Base-by-base conservation (phyloP, 2,329 filamentous ascomycete species). In the Xylariaceae sp. region DNA sequence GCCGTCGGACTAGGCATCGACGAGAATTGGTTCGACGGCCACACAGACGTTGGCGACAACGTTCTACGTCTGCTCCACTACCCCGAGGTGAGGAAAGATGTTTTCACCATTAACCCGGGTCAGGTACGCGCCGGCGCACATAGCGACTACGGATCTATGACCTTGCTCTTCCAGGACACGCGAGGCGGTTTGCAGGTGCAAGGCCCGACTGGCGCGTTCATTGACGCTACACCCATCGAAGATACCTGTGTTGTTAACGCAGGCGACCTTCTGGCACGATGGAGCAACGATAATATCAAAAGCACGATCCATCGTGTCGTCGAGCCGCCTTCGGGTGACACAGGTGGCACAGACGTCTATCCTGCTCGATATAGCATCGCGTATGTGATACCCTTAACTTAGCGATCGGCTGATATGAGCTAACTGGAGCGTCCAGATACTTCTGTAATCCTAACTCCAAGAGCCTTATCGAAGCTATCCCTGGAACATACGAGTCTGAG, bases 201-300 rank as follows among this genome's bases (percentile, higher is more conserved):
- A 52, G 89, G 87, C 45, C 91, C 92, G 0, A 87, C 84, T 36
- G 91, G 90, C 2, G 85, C 82, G 0, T 96, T 93, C 68, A 86
- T 96, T 34, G 86, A 96, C 68, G 93, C 91, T 1, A 91, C 85
- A 6, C 92, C 93, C 0, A 94, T 96, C 58, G 80, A 86, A 31
- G 87, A 87, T 52, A 92, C 91, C 0, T 88, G 95, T 36, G 91
- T 97, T 9, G 84, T 96, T 63, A 97, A 97, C 69, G 92, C 92
- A 0, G 93, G 92, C 1, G 93, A 97, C 71, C 72, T 97, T 65
- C 78, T 97, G 46, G 88, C 91, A 1, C 81, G 92, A 49, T 96
- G 92, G 93, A 91, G 89, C 62, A 97, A 97, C 69, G 91, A 96
- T 69, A 89, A 85, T 4, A 96, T 97, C 76, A 92, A 90, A 77